Conservation (phyloP, 2,329 filamentous ascomycete genomes). For the Thelonectria rubi region DNA sequence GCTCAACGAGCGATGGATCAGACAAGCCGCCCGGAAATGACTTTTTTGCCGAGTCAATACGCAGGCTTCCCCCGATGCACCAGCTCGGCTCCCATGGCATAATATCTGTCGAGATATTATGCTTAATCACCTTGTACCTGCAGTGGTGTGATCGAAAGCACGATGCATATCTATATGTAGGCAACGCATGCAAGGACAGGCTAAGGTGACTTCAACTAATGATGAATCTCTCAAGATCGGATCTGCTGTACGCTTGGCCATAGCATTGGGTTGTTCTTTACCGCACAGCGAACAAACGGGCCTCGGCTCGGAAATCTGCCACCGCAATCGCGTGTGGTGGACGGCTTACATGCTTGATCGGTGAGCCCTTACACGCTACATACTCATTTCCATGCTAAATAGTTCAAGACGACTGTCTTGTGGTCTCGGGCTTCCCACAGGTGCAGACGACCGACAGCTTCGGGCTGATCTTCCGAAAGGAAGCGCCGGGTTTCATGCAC, state of each 20-base stretch:
- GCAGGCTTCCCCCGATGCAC: slow-evolving; percentile 38
- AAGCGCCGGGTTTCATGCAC: slow-evolving; percentile 39
- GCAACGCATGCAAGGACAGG: not conserved
- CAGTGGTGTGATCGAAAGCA: slow-evolving; percentile 44
- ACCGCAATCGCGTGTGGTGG: slow-evolving; percentile 43
- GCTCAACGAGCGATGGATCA: slow-evolving; percentile 29
- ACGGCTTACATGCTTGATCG: slow-evolving; percentile 45
- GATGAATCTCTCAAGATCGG: slow-evolving; percentile 30
- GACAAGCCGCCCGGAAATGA: slow-evolving; percentile 35
- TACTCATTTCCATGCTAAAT: not conserved
- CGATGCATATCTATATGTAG: slow-evolving; percentile 43
- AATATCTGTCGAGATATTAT: slow-evolving; percentile 41
- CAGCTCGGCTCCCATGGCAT: slow-evolving; percentile 40
- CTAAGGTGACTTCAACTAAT: not conserved
- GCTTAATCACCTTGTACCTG: slow-evolving; percentile 39
- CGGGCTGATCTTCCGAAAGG: slow-evolving; percentile 39
- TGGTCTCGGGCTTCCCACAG: slow-evolving; percentile 39
- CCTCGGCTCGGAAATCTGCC: slow-evolving; percentile 39
- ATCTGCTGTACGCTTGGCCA: slow-evolving; percentile 38
- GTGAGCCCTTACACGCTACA: slow-evolving; percentile 15
- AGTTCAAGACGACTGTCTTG: slow-evolving; percentile 38
- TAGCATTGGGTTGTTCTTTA: slow-evolving; percentile 41
- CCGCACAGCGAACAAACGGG: slow-evolving; percentile 40
- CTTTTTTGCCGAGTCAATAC: slow-evolving; percentile 42
- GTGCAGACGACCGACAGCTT: slow-evolving; percentile 42